Evolutionary conservation across 2,329 filamentous ascomycete genomes (phyloP), one percentile per base, ranked within the genome.

Genomic region (Sporothrix phasma): DNA sequence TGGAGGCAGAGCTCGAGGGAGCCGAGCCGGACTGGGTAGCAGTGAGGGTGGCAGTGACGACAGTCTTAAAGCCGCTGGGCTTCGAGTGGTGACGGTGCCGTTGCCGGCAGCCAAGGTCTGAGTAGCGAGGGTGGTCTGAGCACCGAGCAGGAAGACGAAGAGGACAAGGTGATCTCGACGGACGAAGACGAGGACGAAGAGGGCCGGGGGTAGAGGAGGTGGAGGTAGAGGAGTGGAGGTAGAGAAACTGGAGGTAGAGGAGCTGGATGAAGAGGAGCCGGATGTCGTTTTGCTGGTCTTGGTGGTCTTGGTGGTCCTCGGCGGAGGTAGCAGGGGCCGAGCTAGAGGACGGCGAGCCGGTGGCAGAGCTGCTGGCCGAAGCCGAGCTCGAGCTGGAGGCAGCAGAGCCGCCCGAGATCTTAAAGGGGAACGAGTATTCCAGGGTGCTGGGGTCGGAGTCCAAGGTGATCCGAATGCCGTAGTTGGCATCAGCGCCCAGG

Each of bases 341-440:
- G 61, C 54, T 41, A 60, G 69, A 49, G 59, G 64, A 43, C 66
- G 65, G 37, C 53, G 69, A 22, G 15, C 34, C 34, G 34, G 34
- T 37, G 65, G 67, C 29, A 3, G 65, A 29, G 62, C 61, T 31
- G 63, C 68, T 54, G 61, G 62, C 46, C 66, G 66, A 46, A 15
- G 66, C 69, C 59, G 63, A 64, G 13, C 26, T 45, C 1, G 54
- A 60, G 45, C 41, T 24, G 22, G 62, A 60, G 1, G 46, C 22
- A 54, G 22, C 37, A n/a, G n/a, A n/a, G 13, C 54, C 71, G 54
- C 71, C 75, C 63, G 72, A 71, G 70, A 85, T 84, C 71, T 76
- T 69, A 78, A 88, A 88, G 69, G 83, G 83, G 76, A 80, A 80
- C 64, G 82, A 84, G 79, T 81, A 87, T 79, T 87, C 84, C 79